Conservation (phyloP, 2,329 filamentous ascomycete species). For the Sporothrix curviconia region DNA sequence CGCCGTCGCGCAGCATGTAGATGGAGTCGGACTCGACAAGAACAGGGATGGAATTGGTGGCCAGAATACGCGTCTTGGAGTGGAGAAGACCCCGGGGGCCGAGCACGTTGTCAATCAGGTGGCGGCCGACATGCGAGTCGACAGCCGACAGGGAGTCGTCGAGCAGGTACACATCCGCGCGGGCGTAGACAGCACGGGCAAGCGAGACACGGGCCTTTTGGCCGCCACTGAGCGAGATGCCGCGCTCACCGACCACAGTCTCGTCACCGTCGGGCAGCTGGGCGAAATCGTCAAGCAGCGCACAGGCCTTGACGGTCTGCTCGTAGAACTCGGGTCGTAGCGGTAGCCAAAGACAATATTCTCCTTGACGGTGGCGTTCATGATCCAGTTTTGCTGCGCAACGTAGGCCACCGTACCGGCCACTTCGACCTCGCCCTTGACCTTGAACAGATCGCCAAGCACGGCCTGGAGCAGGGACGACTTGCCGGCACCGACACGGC, state of each 20-base stretch:
- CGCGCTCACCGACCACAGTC: conserved; percentile 92
- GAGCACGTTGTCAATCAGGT: conserved; percentile 90
- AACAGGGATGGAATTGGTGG: conserved; percentile 91
- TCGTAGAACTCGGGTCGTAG: conserved; percentile 91
- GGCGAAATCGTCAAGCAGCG: conserved; percentile 81
- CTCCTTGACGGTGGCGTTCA: conserved; percentile 95
- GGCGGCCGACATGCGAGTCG: conserved; percentile 93
- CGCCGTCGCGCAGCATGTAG: conserved; percentile 73
- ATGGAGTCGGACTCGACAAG: conserved; percentile 86
- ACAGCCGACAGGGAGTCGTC: conserved; percentile 94
- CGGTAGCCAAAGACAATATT: conserved; percentile 96
- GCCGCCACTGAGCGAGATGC: conserved; percentile 90
- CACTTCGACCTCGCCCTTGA: conserved; percentile 73
- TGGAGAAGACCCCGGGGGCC: conserved; percentile 75
- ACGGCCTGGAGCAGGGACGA: conserved; percentile 85
- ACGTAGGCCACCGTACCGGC: conserved; percentile 84
- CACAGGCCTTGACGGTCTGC: conserved; percentile 84
- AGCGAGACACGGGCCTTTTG: conserved; percentile 92
- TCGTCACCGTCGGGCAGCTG: conserved; percentile 93
- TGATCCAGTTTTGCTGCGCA: conserved; percentile 88
- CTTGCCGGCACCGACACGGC: conserved; percentile 90
- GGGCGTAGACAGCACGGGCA: conserved; percentile 88
- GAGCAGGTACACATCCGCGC: conserved; percentile 91
- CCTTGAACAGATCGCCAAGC: conserved; percentile 87
- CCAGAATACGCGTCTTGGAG: conserved; percentile 83